A percentile compares a stretch with the other conserved stretches of the same genome.
phyloP scores from a whole-genome alignment of 2,329 filamentous ascomycete genomes.

The Xylariaceae sp. region DNA sequence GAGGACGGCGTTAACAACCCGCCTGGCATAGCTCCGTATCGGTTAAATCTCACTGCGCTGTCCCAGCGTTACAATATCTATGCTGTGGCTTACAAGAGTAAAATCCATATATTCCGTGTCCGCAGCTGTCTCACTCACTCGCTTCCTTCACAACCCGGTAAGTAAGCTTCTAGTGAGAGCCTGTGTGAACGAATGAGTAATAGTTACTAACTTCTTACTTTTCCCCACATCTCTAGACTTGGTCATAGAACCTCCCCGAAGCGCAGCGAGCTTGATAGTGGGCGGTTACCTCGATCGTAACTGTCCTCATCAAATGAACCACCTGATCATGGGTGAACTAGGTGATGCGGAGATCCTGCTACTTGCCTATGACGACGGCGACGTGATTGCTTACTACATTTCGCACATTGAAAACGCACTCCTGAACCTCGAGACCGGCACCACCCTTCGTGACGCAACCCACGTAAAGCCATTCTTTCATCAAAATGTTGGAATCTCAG shows the following conservation, averaged over 20 bases:
- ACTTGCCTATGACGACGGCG: constrained; percentile 68
- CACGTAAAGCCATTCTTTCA: constrained; percentile 56
- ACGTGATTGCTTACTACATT: constrained; percentile 67
- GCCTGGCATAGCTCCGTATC: constrained; percentile 36
- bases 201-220: background rate
- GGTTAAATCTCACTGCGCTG: constrained; percentile 55
- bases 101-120: constrained; percentile 55
- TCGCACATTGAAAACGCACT: constrained; percentile 41
- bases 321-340: constrained; percentile 63
- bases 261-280: constrained; percentile 38
- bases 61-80: constrained; percentile 60
- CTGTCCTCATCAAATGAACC: constrained; percentile 62
- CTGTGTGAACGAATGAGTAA: background rate
- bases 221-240: constrained; percentile 34
- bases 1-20: background rate
- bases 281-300: constrained; percentile 50
- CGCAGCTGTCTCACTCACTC: constrained; percentile 44
- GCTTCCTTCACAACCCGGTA: constrained; percentile 42
- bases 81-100: constrained; percentile 54
- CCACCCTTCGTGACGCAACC: constrained; percentile 15
- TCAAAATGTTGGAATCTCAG: constrained; percentile 70
- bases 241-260: constrained; percentile 44
- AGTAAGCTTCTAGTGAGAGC: background rate
- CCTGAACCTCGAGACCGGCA: constrained; percentile 27
- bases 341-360: constrained; percentile 67